phyloP scores from a whole-genome alignment of 2,329 filamentous ascomycete genomes.

The Phaeosphaeriaceae sp. region DNA sequence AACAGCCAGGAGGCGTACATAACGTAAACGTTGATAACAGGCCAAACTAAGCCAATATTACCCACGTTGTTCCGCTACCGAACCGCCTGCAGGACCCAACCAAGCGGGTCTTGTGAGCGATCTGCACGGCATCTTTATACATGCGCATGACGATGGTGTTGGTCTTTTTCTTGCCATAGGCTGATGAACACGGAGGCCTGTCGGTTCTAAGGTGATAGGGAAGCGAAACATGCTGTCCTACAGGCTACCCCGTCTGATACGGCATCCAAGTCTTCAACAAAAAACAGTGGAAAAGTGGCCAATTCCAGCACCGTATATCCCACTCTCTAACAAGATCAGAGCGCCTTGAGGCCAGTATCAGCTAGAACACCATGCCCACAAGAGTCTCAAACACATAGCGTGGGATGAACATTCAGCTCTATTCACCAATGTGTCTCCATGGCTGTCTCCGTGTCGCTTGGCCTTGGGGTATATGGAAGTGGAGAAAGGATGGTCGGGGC shows the following conservation, averaged over 20 bases:
- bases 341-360: too few species aligned
- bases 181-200: neutral
- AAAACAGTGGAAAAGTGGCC: too few species aligned
- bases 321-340: too few species aligned
- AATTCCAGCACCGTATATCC: too few species aligned
- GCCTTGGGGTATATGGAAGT: too few species aligned
- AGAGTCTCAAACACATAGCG: neutral
- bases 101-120: neutral
- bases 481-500: neutral
- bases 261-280: too few species aligned
- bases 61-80: neutral
- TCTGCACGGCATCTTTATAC: slow-evolving; percentile 1
- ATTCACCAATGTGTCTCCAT: neutral
- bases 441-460: neutral
- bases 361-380: neutral
- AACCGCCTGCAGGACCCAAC: neutral
- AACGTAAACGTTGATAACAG: slow-evolving; percentile 6
- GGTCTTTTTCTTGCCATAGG: neutral
- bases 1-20: neutral
- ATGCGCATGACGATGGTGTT: neutral
- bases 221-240: too few species aligned
- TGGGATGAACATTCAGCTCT: neutral
- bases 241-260: too few species aligned
- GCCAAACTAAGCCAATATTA: neutral
- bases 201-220: too few species aligned